Conservation (phyloP, 2,329 filamentous ascomycete species). For the Colletotrichum chrysophilum region DNA sequence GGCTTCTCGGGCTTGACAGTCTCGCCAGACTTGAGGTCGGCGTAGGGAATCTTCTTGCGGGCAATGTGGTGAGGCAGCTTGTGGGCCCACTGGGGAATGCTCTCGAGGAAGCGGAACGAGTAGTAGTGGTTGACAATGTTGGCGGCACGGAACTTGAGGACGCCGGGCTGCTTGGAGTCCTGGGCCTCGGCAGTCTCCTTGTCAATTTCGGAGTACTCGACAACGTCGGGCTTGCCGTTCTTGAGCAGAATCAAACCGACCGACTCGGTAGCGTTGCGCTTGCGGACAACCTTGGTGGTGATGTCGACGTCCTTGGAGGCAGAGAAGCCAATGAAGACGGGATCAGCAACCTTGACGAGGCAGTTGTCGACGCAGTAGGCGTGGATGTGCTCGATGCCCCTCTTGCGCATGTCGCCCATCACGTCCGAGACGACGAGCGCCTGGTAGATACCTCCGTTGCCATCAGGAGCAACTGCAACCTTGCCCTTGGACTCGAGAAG, state of each 20-base stretch:
- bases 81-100: conserved; percentile 84
- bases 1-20: conserved; percentile 90
- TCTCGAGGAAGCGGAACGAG: conserved; percentile 89
- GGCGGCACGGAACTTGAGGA: conserved; percentile 95
- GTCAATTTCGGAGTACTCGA: conserved; percentile 98
- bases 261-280: conserved; percentile 94
- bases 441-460: conserved; percentile 96
- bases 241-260: conserved; percentile 94
- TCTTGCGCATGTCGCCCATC: conserved; percentile 84
- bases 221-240: conserved; percentile 95
- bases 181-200: conserved; percentile 85
- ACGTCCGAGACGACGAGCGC: conserved; percentile 83
- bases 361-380: conserved; percentile 99
- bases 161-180: conserved; percentile 78
- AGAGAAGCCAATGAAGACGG: conserved; percentile 92
- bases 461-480: conserved; percentile 94
- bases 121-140: conserved; percentile 99
- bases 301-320: conserved; percentile 90
- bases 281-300: conserved; percentile 98
- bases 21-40: conserved; percentile 78
- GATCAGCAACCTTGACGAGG: conserved; percentile 98
- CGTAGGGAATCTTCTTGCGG: conserved; percentile 95
- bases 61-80: conserved; percentile 94
- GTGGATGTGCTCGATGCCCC: conserved; percentile 93
- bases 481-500: conserved; percentile 88